Evolutionary conservation across 768 basidiomycete species (phyloP).

Genomic region (Rhizopogon roseolus): DNA sequence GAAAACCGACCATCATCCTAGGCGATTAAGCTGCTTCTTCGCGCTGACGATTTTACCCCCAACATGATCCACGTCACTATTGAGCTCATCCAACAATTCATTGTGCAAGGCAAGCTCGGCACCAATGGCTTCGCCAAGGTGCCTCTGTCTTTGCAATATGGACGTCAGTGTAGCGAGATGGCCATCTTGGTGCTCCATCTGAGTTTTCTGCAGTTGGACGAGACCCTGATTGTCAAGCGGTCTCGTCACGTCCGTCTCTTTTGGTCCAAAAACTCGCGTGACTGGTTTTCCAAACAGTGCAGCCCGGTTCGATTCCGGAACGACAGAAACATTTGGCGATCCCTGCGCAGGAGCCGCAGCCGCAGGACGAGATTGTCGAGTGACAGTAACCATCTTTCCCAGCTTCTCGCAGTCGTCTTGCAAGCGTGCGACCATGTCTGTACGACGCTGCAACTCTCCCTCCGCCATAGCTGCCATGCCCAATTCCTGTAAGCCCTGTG

Average conservation of each 20-base stretch:
- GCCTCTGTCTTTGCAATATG: conserved; percentile 78
- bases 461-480: conserved; percentile 73
- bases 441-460: conserved; percentile 88
- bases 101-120: conserved; percentile 81
- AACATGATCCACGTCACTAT: conserved; percentile 70
- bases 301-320: conserved; percentile 55
- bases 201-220: conserved; percentile 69
- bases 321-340: conserved; percentile 15
- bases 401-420: conserved; percentile 91
- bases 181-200: conserved; percentile 80
- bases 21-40: conserved; percentile 76
- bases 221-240: conserved; percentile 84
- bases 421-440: conserved; percentile 83
- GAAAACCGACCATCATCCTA: conserved; percentile 40
- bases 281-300: conserved; percentile 60
- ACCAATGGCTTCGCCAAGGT: conserved; percentile 82
- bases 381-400: conserved; percentile 78
- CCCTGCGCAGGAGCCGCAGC: conserved; percentile 22
- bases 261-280: conserved; percentile 81
- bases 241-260: conserved; percentile 83
- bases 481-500: conserved; percentile 60
- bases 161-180: conserved; percentile 78
- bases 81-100: conserved; percentile 79
- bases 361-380: conserved; percentile 44
- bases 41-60: conserved; percentile 75